phyloP scores from a whole-genome alignment of 768 basidiomycete genomes.

The Boletus sp. region DNA sequence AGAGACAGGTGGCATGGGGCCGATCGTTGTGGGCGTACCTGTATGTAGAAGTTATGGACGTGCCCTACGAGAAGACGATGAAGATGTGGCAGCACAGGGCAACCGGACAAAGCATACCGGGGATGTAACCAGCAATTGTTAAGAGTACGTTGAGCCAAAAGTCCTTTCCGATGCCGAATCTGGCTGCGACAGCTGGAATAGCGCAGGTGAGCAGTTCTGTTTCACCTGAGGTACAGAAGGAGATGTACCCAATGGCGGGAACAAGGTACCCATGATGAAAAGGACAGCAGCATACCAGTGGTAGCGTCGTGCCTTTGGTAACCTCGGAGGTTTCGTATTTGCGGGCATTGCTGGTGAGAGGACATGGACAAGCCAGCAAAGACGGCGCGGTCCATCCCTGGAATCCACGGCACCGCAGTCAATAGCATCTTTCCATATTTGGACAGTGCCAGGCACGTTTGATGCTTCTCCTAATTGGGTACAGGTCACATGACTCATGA shows the following conservation, averaged over 20 bases:
- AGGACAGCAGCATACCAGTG: slow-evolving; percentile 82
- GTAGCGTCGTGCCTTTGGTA: slow-evolving; percentile 56
- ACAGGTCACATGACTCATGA: slow-evolving; percentile 23
- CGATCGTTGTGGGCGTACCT: slow-evolving; percentile 42
- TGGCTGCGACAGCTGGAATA: slow-evolving; percentile 78
- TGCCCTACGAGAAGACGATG: slow-evolving; percentile 53
- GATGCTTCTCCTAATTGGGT: slow-evolving; percentile 5
- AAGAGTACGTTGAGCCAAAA: slow-evolving; percentile 89
- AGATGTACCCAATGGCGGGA: slow-evolving; percentile 82
- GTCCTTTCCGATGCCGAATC: slow-evolving; percentile 89
- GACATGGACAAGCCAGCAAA: slow-evolving; percentile 3
- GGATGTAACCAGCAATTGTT: slow-evolving; percentile 90
- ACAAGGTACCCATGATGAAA: slow-evolving; percentile 85
- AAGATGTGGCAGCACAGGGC: not conserved
- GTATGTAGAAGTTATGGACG: slow-evolving; percentile 91
- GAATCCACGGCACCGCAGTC: not conserved
- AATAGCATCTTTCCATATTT: slow-evolving; percentile 6
- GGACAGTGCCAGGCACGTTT: not conserved
- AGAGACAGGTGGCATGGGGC: not conserved
- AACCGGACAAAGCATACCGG: slow-evolving; percentile 46
- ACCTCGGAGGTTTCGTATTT: slow-evolving; percentile 52
- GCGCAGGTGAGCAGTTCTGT: not conserved
- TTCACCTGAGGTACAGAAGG: not conserved
- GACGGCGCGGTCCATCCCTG: not conserved
- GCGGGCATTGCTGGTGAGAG: slow-evolving; percentile 29